These are phyloP conservation scores for Turritis glabra DNA, from an alignment of 345 rosid genomes.

Conservation along the genomic window DNA sequence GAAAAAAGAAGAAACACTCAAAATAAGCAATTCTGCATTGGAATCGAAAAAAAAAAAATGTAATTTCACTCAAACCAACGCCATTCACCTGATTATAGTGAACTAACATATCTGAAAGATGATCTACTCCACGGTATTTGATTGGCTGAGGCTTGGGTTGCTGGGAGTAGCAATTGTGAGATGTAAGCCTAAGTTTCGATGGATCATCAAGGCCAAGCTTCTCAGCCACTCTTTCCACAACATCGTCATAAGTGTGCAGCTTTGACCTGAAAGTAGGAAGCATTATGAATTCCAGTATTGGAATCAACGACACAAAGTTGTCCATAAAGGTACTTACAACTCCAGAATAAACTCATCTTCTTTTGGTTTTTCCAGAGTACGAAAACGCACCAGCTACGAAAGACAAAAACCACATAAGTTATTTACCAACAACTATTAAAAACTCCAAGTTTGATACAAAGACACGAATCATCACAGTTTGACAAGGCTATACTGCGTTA, in stretches of 20 bases:
- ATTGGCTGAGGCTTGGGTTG: conserved; percentile 97
- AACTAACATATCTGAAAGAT: conserved; percentile 84
- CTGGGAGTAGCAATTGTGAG: conserved; percentile 99
- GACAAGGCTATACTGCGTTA: conserved; percentile 8
- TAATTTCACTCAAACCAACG: not conserved
- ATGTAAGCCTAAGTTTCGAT: conserved; percentile 83
- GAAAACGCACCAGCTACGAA: conserved; percentile 78
- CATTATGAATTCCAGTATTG: conserved; percentile 24
- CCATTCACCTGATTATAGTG: conserved; percentile 85
- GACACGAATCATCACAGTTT: conserved; percentile 7
- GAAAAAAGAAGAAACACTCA: conserved; percentile 37
- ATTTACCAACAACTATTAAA: not conserved
- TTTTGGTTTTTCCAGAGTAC: conserved; percentile 83
- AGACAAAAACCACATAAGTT: conserved; percentile 27
- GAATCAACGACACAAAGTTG: not conserved
- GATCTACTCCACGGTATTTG: conserved; percentile 85
- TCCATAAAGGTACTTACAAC: conserved; percentile 61
- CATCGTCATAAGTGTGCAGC: conserved; percentile 80
- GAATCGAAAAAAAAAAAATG: not conserved
- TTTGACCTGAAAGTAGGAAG: conserved; percentile 70
- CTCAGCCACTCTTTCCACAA: conserved; percentile 81
- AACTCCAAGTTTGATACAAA: not conserved
- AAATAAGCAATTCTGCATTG: conserved; percentile 11
- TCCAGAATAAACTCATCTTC: conserved; percentile 87
- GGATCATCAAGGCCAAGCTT: conserved; percentile 88